Percentiles rank a stretch among this genome's conserved stretches.
Evolutionary conservation across 805 yeast genomes (phyloP).

Genomic region (Metschnikowia baotianmanensis): DNA sequence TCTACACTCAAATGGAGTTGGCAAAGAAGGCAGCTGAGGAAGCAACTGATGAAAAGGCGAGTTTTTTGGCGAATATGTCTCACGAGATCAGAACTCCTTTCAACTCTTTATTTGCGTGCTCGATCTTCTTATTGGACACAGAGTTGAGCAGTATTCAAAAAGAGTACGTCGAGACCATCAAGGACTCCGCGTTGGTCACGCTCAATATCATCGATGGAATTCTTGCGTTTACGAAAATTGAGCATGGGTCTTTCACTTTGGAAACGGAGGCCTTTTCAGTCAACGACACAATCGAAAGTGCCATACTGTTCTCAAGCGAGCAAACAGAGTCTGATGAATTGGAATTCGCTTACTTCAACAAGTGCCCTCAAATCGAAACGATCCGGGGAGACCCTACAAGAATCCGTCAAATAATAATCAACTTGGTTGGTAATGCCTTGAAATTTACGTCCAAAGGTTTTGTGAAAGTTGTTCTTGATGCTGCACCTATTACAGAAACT

Average conservation of each 20-base stretch:
- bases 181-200: constrained; percentile 49
- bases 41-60: constrained; percentile 54
- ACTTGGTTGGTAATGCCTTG: constrained; percentile 52
- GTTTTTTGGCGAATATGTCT: constrained; percentile 53
- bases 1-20: constrained; percentile 47
- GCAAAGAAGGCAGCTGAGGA: constrained; percentile 46
- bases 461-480: constrained; percentile 36
- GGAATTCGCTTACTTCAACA: constrained; percentile 45
- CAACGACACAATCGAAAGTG: constrained; percentile 45
- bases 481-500: constrained; percentile 25
- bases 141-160: constrained; percentile 41
- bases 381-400: constrained; percentile 50
- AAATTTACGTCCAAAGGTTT: constrained; percentile 48
- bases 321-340: constrained; percentile 44
- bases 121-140: constrained; percentile 49
- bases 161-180: constrained; percentile 52
- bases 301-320: constrained; percentile 47
- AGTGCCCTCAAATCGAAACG: constrained; percentile 36
- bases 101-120: constrained; percentile 49
- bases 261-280: constrained; percentile 44
- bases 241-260: constrained; percentile 50
- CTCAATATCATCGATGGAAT: constrained; percentile 54
- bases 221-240: constrained; percentile 52
- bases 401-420: constrained; percentile 49
- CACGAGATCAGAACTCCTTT: constrained; percentile 58